phyloP scores from a whole-genome alignment of 805 yeast genomes.

The Lachancea fermentati region DNA sequence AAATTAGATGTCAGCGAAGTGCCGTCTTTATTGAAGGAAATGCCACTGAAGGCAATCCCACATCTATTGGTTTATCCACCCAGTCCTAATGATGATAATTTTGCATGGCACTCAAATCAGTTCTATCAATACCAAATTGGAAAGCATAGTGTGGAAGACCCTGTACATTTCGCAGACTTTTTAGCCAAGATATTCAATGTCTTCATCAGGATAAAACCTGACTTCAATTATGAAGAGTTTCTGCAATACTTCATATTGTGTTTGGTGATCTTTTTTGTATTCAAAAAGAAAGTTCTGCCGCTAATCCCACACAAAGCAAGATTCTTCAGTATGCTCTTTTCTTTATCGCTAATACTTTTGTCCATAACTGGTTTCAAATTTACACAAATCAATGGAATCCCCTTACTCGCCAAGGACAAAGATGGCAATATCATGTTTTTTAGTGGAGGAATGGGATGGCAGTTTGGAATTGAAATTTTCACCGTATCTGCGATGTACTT shows the following conservation, averaged over 20 bases:
- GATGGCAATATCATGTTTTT: constrained; percentile 48
- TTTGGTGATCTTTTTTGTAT: constrained; percentile 38
- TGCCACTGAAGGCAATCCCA: constrained; percentile 51
- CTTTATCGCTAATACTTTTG: constrained; percentile 37
- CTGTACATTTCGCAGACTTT: constrained; percentile 48
- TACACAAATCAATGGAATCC: constrained; percentile 53
- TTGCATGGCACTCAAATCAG: constrained; percentile 27
- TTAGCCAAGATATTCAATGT: constrained; percentile 42
- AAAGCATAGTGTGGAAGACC: constrained; percentile 31
- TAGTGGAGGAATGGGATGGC: constrained; percentile 62
- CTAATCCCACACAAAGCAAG: constrained; percentile 23
- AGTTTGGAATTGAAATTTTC: constrained; percentile 63
- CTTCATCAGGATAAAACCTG: constrained; percentile 39
- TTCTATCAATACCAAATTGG: constrained; percentile 35
- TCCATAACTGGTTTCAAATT: constrained; percentile 62
- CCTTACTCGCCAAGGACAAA: constrained; percentile 52
- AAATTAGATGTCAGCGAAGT: constrained; percentile 48
- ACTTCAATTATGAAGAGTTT: constrained; percentile 41
- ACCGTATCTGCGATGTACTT: constrained; percentile 48
- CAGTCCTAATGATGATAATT: constrained; percentile 21
- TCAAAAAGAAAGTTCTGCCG: constrained; percentile 44
- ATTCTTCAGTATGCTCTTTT: constrained; percentile 31
- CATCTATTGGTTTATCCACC: constrained; percentile 66
- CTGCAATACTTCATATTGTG: constrained; percentile 41
- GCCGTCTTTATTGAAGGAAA: constrained; percentile 34